Percentiles rank a stretch among this genome's conserved stretches.
Conservation (phyloP, 805 yeast species). For the Yarrowia sp. region DNA sequence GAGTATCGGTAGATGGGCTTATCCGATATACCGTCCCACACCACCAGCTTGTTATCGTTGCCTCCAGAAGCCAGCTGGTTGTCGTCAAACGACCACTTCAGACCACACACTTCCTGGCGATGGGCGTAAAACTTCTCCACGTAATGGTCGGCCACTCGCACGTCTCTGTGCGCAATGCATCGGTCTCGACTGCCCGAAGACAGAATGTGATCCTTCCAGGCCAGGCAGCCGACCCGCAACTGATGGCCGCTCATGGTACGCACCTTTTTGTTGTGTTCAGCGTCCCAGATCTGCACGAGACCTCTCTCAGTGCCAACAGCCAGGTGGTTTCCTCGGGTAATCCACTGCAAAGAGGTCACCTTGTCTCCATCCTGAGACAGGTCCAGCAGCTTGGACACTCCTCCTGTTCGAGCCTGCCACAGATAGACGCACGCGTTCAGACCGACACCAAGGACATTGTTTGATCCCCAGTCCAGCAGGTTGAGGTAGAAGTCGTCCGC, state of each 20-base stretch:
- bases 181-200: constrained; percentile 87
- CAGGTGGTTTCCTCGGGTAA: constrained; percentile 88
- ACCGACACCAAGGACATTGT: constrained; percentile 86
- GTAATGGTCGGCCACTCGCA: constrained; percentile 79
- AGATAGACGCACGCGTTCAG: constrained; percentile 82
- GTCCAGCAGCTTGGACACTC: constrained; percentile 77
- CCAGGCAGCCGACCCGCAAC: constrained; percentile 77
- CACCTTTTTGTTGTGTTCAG: constrained; percentile 72
- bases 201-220: constrained; percentile 91
- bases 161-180: constrained; percentile 84
- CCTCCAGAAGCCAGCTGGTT: constrained; percentile 94
- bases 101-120: constrained; percentile 93
- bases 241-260: constrained; percentile 92
- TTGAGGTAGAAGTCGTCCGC: constrained; percentile 93
- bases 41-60: constrained; percentile 80
- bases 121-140: constrained; percentile 70
- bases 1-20: constrained; percentile 69
- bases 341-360: constrained; percentile 87
- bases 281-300: constrained; percentile 92
- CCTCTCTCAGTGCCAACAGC: constrained; percentile 91
- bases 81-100: constrained; percentile 88
- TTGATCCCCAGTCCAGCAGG: constrained; percentile 92
- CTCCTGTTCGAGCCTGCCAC: constrained; percentile 85
- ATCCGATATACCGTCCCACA: constrained; percentile 78
- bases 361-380: constrained; percentile 58